These are phyloP conservation scores for Trifolium dubium DNA, from an alignment of 306 rosid species.

Conservation along the genomic window DNA sequence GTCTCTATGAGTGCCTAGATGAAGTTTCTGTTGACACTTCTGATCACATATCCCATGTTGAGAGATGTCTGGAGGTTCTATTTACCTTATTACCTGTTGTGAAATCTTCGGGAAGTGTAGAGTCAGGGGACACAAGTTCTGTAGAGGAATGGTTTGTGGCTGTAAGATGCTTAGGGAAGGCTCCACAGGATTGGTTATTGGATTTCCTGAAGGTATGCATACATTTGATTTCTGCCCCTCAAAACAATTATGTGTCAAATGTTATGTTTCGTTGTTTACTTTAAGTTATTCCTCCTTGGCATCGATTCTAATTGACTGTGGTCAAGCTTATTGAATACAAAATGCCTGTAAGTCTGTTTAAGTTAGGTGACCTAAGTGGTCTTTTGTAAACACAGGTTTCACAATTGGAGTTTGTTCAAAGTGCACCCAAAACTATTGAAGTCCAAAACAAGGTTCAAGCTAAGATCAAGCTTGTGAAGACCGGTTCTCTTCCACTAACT, in stretches of 20 bases:
- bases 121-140: conserved; percentile 41
- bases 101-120: conserved; percentile 41
- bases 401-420: conserved; percentile 54
- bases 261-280: conserved; percentile 15
- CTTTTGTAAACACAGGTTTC: conserved; percentile 62
- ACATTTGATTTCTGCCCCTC: conserved; percentile 21
- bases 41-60: conserved; percentile 61
- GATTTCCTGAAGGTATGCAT: conserved; percentile 71
- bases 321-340: conserved; percentile 23
- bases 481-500: conserved; percentile 62
- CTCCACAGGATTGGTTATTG: conserved; percentile 70
- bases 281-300: conserved; percentile 19
- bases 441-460: conserved; percentile 64
- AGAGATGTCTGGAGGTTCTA: conserved; percentile 80
- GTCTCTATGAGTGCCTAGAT: conserved; percentile 71
- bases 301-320: conserved; percentile 25
- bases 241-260: conserved; percentile 12
- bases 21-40: conserved; percentile 69
- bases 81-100: conserved; percentile 68
- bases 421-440: conserved; percentile 47
- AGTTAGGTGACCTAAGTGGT: conserved; percentile 12
- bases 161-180: conserved; percentile 79
- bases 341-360: conserved; percentile 29
- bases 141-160: conserved; percentile 80
- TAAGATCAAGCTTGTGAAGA: conserved; percentile 72